Conservation (phyloP, 441 rosid genomes). For the Gossypium schwendimanii region DNA sequence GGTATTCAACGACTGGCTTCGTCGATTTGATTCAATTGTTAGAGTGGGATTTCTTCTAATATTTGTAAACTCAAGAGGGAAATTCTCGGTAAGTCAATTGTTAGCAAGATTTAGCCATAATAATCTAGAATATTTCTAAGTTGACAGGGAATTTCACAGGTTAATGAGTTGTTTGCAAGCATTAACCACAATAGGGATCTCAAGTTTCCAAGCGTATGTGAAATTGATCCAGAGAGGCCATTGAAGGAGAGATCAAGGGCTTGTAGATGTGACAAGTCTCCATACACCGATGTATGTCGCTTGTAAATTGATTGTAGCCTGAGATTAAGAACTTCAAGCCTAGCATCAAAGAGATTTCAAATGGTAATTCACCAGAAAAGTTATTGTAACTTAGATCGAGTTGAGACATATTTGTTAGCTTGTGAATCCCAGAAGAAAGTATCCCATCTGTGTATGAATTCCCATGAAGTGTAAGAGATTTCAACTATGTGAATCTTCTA, state of each 20-base stretch:
- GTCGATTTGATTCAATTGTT: constrained; percentile 43
- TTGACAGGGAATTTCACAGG: constrained; percentile 55
- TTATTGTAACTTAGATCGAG: constrained; percentile 75
- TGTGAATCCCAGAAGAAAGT: constrained; percentile 54
- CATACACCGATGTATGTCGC: constrained; percentile 54
- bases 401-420: constrained; percentile 38
- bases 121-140: constrained; percentile 69
- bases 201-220: constrained; percentile 59
- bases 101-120: constrained; percentile 81
- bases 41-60: constrained; percentile 49
- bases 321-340: constrained; percentile 56
- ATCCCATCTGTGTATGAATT: constrained; percentile 58
- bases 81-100: constrained; percentile 51
- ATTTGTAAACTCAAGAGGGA: constrained; percentile 49
- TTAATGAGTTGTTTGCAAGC: constrained; percentile 67
- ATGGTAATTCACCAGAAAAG: constrained; percentile 57
- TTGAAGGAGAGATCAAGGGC: constrained; percentile 82
- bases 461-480: constrained; percentile 46
- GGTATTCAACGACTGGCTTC: constrained; percentile 22
- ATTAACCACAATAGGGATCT: constrained; percentile 71
- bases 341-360: constrained; percentile 40
- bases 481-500: constrained; percentile 57
- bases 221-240: constrained; percentile 47
- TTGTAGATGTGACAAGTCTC: constrained; percentile 52
- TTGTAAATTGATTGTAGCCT: constrained; percentile 54